Conservation (phyloP, 768 basidiomycete species). For the Phaffia australis region DNA sequence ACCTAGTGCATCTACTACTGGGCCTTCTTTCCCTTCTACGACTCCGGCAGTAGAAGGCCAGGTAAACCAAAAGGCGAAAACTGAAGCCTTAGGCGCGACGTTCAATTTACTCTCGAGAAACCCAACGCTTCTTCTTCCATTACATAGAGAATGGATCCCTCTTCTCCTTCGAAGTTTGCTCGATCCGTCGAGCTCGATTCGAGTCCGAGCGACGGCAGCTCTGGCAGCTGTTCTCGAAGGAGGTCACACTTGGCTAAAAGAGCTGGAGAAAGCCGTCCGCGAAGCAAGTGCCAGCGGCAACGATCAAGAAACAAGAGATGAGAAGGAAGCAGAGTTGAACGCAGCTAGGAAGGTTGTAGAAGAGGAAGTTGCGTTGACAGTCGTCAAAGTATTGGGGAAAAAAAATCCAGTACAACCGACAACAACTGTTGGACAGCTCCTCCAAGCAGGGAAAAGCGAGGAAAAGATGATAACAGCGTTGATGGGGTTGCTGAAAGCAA, state of each 20-base stretch:
- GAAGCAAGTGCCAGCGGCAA: not conserved
- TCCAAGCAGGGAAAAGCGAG: slow-evolving; percentile 8
- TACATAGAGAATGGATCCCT: slow-evolving; percentile 13
- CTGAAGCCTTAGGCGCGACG: slow-evolving; percentile 17
- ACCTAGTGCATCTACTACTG: not conserved
- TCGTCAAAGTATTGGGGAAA: slow-evolving; percentile 15
- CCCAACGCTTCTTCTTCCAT: slow-evolving; percentile 9
- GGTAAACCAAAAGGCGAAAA: slow-evolving; percentile 10
- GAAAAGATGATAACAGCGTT: slow-evolving; percentile 8
- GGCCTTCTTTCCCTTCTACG: too few relatives aligned
- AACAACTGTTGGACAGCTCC: not conserved
- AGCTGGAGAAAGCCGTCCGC: slow-evolving; percentile 3
- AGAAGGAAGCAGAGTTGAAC: not conserved
- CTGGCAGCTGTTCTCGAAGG: slow-evolving; percentile 13
- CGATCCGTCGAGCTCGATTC: slow-evolving; percentile 5
- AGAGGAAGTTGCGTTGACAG: slow-evolving; percentile 19
- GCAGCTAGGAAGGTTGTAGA: slow-evolving; percentile 19
- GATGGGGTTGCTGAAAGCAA: not conserved
- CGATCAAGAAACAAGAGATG: not conserved
- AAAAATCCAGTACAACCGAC: not conserved
- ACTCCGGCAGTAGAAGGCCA: not conserved
- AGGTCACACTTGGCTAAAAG: slow-evolving; percentile 10
- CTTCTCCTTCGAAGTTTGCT: slow-evolving; percentile 13
- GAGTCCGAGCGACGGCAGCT: slow-evolving; percentile 4
- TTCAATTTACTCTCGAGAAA: slow-evolving; percentile 16